Evolutionary conservation across 148 eudicot species (phyloP), one percentile per base, ranked within the genome.

Genomic region (Rhododendron kiyosumense): DNA sequence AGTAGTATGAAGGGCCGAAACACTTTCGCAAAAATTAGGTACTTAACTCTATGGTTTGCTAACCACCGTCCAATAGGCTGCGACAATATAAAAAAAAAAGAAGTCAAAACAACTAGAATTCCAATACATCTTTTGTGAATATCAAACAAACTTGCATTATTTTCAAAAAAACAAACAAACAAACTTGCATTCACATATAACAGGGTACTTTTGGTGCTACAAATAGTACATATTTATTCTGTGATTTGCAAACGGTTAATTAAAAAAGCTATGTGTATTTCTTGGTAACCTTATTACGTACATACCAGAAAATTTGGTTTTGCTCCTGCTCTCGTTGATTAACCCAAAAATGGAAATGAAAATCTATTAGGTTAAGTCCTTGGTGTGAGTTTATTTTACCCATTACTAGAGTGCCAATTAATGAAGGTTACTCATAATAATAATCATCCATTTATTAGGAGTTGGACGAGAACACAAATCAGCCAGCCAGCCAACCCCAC

Each of bases 381-480:
- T 22, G 65, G 26, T n/a, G 26, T 22, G 65, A 59, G 65, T 59
- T 59, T 54, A 54, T 4, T 54, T 59, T 59, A 5, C 10, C 65
- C 65, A 59, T 54, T 4, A 54, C 22, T 59, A 59, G 65, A 22
- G n/a, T 59, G n/a, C 65, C n/a, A 20, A 6, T 20, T 59, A 10
- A 65, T n/a, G 32, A 65, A 65, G 73, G 14, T n/a, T 34, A 59
- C 26, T 59, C 65, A 34, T 20, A n/a, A 78, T 24, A 45, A 81
- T 69, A 14, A 46, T 80, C 48, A 85, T 34, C 79, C 87, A 41
- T 41, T 41, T 69, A 69, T 34, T 67, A 8, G 78, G 41, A 63
- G 79, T 69, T 61, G 38, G 41, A 46, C 34, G 45, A 46, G 18
- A 78, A 73, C 3, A 24, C 45, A 48, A 52, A 41, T 15, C 43